A percentile compares a stretch with the other conserved stretches of the same genome.
Evolutionary conservation across 306 rosid species (phyloP).

Genomic region (Gastrolobium villosum): DNA sequence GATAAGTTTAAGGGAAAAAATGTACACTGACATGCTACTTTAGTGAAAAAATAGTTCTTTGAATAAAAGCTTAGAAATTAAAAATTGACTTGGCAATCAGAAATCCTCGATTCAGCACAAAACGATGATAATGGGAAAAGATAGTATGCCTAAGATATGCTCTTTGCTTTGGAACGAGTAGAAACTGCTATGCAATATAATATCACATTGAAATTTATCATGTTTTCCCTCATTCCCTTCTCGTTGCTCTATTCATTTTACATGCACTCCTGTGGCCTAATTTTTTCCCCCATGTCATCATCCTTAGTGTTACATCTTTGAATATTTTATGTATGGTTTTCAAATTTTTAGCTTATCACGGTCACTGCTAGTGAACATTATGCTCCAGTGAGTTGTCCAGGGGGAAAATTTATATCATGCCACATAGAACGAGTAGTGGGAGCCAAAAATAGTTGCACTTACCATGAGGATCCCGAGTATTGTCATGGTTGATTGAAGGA

Average conservation of each 20-base stretch:
- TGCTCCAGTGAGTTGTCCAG: too few species aligned
- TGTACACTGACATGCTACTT: not conserved
- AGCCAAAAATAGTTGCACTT: constrained; percentile 7
- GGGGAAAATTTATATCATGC: not conserved
- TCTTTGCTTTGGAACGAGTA: not conserved
- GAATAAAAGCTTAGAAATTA: not conserved
- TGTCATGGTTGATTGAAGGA: not conserved
- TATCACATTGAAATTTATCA: not conserved
- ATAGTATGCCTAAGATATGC: not conserved
- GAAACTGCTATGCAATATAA: not conserved
- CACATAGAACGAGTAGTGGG: not conserved
- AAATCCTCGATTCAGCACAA: constrained; percentile 11
- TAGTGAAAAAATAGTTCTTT: constrained; percentile 5
- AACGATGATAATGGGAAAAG: not conserved
- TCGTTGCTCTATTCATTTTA: not conserved
- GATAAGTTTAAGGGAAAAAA: constrained; percentile 10
- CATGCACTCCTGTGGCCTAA: not conserved
- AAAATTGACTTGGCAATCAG: not conserved
- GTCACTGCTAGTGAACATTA: too few species aligned
- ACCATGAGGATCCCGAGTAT: constrained; percentile 38
- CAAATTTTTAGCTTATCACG: not conserved
- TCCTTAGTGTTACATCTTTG: constrained; percentile 3
- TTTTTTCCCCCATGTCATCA: not conserved
- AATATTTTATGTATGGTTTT: not conserved
- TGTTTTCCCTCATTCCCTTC: constrained; percentile 2